phyloP scores from a whole-genome alignment of 768 basidiomycete genomes.

The Tylopilus plumbeoviolaceoides region DNA sequence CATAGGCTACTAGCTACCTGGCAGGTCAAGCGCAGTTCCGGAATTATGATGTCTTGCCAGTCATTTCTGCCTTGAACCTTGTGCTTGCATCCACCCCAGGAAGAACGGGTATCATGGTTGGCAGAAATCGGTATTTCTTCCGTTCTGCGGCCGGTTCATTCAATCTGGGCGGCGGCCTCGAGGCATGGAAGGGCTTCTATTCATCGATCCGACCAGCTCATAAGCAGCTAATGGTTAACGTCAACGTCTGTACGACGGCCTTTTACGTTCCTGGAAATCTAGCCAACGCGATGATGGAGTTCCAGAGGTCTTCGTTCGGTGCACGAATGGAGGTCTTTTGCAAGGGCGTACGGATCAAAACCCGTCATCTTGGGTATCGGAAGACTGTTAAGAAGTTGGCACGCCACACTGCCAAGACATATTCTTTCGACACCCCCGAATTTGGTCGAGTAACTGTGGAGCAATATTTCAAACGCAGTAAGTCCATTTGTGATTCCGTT shows the following conservation, averaged over 20 bases:
- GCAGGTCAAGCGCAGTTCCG: slow-evolving; percentile 40
- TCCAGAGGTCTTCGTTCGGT: slow-evolving; percentile 49
- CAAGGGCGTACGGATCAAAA: slow-evolving; percentile 60
- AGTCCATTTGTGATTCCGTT: slow-evolving; percentile 9
- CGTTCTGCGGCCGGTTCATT: slow-evolving; percentile 27
- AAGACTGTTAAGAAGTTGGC: slow-evolving; percentile 64
- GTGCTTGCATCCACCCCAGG: slow-evolving; percentile 43
- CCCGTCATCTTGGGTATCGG: slow-evolving; percentile 68
- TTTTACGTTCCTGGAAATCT: slow-evolving; percentile 44
- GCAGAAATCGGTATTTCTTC: slow-evolving; percentile 53
- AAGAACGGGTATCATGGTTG: slow-evolving; percentile 49
- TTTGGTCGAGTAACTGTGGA: slow-evolving; percentile 42
- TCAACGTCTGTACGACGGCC: slow-evolving; percentile 48
- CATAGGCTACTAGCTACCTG: slow-evolving; percentile 38
- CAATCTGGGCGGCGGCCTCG: slow-evolving; percentile 49
- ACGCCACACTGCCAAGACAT: slow-evolving; percentile 35
- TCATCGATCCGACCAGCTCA: slow-evolving; percentile 37
- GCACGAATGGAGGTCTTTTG: slow-evolving; percentile 60
- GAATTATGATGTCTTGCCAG: slow-evolving; percentile 42
- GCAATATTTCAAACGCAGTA: slow-evolving; percentile 45
- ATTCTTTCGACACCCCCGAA: slow-evolving; percentile 40
- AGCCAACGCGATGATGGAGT: slow-evolving; percentile 39
- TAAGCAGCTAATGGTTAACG: slow-evolving; percentile 51
- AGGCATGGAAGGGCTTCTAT: slow-evolving; percentile 54
- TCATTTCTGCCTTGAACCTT: slow-evolving; percentile 49